Evolutionary conservation across 495 filamentous ascomycete species (phyloP).

Genomic region (Rhizodiscina lignyota): DNA sequence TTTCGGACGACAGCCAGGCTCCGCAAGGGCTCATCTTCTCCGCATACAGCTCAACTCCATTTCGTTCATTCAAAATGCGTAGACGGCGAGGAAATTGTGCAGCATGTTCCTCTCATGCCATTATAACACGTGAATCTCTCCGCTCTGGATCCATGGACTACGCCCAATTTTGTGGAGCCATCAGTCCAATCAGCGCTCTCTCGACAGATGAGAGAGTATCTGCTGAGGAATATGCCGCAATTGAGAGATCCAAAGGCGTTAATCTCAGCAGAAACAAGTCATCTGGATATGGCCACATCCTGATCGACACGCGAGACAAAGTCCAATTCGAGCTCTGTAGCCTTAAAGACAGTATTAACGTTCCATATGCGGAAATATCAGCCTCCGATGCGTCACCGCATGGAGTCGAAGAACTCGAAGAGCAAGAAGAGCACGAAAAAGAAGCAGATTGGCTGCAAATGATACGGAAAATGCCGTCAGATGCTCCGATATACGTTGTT

Average conservation of each 20-base stretch:
- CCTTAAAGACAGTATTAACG: slow-evolving; percentile 55
- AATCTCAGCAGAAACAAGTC: slow-evolving; percentile 8
- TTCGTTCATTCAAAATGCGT: slow-evolving; percentile 58
- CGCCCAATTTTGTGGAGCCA: slow-evolving; percentile 56
- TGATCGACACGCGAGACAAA: slow-evolving; percentile 72
- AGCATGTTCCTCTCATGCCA: slow-evolving; percentile 48
- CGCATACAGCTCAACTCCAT: slow-evolving; percentile 45
- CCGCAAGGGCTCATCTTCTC: slow-evolving; percentile 69
- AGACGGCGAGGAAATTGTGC: slow-evolving; percentile 49
- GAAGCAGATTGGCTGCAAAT: slow-evolving; percentile 7
- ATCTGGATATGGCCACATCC: too few relatives aligned
- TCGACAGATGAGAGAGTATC: slow-evolving; percentile 44
- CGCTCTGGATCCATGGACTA: slow-evolving; percentile 54
- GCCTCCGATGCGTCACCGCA: background rate
- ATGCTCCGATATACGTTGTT: slow-evolving; percentile 50
- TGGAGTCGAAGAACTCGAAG: background rate
- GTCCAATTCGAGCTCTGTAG: slow-evolving; percentile 73
- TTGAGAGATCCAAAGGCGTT: slow-evolving; percentile 6
- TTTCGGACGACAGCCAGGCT: too few relatives aligned
- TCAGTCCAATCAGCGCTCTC: slow-evolving; percentile 32
- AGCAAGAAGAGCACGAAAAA: slow-evolving; percentile 5
- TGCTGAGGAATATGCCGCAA: slow-evolving; percentile 30
- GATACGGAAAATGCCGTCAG: slow-evolving; percentile 6
- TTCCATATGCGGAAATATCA: slow-evolving; percentile 47
- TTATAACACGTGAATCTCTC: slow-evolving; percentile 44